Conservation (phyloP, 148 eudicot genomes). For the Talinum fruticosum region DNA sequence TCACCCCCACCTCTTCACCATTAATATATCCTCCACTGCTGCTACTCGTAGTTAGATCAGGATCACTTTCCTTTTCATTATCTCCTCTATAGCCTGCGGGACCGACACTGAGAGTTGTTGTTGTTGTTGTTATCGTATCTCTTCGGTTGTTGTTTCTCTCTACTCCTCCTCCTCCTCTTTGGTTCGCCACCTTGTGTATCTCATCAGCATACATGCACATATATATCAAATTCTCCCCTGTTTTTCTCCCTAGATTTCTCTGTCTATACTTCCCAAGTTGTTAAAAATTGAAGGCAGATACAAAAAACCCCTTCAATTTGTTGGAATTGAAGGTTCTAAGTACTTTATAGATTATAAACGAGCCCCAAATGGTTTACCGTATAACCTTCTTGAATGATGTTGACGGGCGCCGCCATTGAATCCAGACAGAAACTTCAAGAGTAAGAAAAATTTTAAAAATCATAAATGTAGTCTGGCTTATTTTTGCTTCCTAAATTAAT, state of each 20-base stretch:
- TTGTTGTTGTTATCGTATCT: no score
- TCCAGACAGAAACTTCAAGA: background rate
- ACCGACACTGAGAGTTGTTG: no score
- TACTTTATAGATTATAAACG: background rate
- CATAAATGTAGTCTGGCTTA: background rate
- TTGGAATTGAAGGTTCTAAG: conserved; percentile 1
- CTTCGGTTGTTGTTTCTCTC: conserved; percentile 1
- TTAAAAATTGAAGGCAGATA: background rate
- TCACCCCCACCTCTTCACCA: conserved; percentile 7
- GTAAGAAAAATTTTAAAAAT: conserved; percentile 15
- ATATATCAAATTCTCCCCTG: background rate
- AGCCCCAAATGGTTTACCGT: background rate
- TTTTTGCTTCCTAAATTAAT: background rate
- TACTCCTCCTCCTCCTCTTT: conserved; percentile 10
- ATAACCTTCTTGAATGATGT: background rate
- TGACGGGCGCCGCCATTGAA: conserved; percentile 24
- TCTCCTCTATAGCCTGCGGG: background rate
- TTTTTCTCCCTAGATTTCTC: background rate
- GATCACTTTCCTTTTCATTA: background rate
- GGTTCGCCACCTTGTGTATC: conserved; percentile 39
- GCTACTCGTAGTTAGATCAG: conserved; percentile 1
- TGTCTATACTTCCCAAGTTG: background rate
- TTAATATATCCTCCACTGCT: background rate
- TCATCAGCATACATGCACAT: conserved; percentile 17
- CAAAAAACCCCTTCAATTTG: background rate